These are phyloP conservation scores for Dendrobium nobile DNA, from an alignment of 106 monocot species.

Conservation along the genomic window DNA sequence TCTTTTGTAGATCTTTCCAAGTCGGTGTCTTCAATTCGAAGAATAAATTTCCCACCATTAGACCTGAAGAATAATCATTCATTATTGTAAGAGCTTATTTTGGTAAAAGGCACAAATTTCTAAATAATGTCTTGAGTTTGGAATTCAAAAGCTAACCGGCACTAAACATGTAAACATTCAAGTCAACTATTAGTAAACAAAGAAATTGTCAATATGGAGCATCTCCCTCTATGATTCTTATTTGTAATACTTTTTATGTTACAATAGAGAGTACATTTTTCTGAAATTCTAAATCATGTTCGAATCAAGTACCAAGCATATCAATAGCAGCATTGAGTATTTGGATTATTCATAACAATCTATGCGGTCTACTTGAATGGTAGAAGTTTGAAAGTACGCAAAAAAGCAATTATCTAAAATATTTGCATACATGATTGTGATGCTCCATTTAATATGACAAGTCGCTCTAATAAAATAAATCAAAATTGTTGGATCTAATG, in stretches of 20 bases:
- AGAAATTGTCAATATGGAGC: not conserved
- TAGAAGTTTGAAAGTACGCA: not conserved
- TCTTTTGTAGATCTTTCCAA: constrained; percentile 71
- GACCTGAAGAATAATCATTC: constrained; percentile 31
- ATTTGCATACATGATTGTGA: not conserved
- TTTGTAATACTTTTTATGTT: not conserved
- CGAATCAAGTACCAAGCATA: not conserved
- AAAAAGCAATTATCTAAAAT: too few species aligned
- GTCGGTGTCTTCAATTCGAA: constrained; percentile 72
- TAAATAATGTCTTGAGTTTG: not conserved
- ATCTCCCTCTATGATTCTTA: not conserved
- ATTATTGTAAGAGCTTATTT: not conserved
- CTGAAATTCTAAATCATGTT: not conserved
- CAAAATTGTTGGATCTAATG: not conserved
- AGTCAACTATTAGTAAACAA: not conserved
- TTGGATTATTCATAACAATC: not conserved
- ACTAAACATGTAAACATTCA: not conserved
- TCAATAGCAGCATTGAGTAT: not conserved
- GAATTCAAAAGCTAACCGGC: not conserved
- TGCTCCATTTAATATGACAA: too few species aligned
- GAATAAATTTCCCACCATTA: constrained; percentile 64
- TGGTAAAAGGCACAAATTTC: not conserved
- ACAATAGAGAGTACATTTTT: not conserved
- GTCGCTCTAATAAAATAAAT: not conserved
- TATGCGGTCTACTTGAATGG: not conserved